Evolutionary conservation across 805 yeast species (phyloP).

Genomic region (Candida suzukii): DNA sequence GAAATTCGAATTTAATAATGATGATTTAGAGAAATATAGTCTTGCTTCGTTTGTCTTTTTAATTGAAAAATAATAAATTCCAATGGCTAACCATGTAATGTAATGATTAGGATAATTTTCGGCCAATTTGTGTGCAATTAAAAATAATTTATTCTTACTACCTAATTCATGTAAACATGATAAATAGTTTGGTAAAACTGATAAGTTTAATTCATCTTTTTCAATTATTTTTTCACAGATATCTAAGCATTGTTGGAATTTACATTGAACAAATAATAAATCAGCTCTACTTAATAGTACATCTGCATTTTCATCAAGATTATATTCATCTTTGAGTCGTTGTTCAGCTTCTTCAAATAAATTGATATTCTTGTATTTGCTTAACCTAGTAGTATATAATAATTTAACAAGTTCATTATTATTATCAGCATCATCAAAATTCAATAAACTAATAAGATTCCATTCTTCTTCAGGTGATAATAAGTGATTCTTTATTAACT

Average conservation of each 20-base stretch:
- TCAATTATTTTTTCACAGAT: slow-evolving; percentile 57
- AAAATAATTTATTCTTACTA: slow-evolving; percentile 71
- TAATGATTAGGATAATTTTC: slow-evolving; percentile 76
- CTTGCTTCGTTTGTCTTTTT: slow-evolving; percentile 76
- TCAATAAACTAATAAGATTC: slow-evolving; percentile 59
- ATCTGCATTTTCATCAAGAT: slow-evolving; percentile 63
- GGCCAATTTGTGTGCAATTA: slow-evolving; percentile 78
- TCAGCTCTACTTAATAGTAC: slow-evolving; percentile 65
- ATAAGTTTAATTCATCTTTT: slow-evolving; percentile 64
- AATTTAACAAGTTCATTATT: slow-evolving; percentile 75
- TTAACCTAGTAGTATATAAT: slow-evolving; percentile 67
- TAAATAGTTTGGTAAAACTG: slow-evolving; percentile 69
- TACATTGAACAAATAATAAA: slow-evolving; percentile 64
- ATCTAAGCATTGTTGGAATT: slow-evolving; percentile 66
- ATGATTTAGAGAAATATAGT: slow-evolving; percentile 80
- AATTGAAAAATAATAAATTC: slow-evolving; percentile 76
- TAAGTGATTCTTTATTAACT: slow-evolving; percentile 62
- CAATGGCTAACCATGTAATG: slow-evolving; percentile 89
- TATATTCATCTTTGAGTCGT: slow-evolving; percentile 63
- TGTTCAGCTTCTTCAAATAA: slow-evolving; percentile 59
- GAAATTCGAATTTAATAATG: slow-evolving; percentile 80
- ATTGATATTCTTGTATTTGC: slow-evolving; percentile 59
- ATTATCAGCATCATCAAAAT: slow-evolving; percentile 69
- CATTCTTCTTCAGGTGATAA: slow-evolving; percentile 83
- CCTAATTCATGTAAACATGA: slow-evolving; percentile 83